A percentile compares a stretch with the other conserved stretches of the same genome.
These are phyloP conservation scores for Botrytis hyacinthi DNA, from an alignment of 2,329 filamentous ascomycete genomes.

Conservation along the genomic window DNA sequence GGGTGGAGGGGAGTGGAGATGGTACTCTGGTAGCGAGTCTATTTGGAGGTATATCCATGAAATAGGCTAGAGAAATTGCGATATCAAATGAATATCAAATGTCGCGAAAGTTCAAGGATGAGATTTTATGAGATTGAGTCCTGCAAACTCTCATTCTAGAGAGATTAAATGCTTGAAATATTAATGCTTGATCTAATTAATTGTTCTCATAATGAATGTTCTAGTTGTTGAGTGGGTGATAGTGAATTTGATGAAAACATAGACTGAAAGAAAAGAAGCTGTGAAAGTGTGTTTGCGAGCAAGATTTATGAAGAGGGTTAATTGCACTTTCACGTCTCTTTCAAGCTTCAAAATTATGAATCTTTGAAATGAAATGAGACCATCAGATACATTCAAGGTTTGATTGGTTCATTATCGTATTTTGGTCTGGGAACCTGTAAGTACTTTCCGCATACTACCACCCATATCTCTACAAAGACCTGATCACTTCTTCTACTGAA, in stretches of 20 bases:
- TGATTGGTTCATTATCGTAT: neutral
- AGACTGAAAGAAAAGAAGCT: neutral
- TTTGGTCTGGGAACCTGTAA: neutral
- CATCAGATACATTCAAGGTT: neutral
- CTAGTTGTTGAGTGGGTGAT: neutral
- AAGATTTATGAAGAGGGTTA: neutral
- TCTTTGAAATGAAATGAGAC: neutral
- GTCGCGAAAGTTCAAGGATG: neutral
- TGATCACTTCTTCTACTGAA: conserved; percentile 20
- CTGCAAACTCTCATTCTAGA: too few relatives aligned
- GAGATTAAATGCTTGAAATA: neutral
- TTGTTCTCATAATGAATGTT: neutral
- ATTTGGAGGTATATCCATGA: neutral
- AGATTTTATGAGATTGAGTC: too few relatives aligned
- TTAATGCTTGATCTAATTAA: neutral
- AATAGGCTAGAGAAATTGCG: neutral
- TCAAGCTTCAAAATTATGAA: neutral
- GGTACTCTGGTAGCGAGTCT: neutral
- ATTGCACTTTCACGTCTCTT: too few relatives aligned
- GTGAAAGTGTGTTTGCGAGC: neutral
- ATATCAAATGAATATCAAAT: neutral
- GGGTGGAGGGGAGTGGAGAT: neutral
- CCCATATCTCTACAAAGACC: neutral
- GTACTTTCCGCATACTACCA: neutral
- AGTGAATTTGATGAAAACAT: neutral